Evolutionary conservation across 2,329 filamentous ascomycete genomes (phyloP).

Genomic region (Endothia cerciana): DNA sequence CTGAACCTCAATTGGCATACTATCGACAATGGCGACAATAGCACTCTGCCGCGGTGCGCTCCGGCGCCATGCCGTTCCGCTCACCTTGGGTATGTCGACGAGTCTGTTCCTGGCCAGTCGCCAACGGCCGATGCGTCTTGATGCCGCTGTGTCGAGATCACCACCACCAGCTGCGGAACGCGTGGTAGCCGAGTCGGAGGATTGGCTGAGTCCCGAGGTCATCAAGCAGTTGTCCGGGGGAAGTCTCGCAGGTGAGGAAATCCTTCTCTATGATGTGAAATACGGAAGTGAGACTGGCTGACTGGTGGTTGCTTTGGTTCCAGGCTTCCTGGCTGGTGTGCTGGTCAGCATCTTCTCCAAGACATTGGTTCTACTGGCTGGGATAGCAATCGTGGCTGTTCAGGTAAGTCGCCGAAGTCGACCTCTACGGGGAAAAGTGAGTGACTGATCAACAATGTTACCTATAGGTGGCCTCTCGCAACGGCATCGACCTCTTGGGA

Average conservation of each 20-base stretch:
- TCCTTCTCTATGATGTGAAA: not conserved
- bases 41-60: slow-evolving; percentile 32
- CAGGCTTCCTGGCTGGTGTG: slow-evolving; percentile 67
- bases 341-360: slow-evolving; percentile 72
- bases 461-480: slow-evolving; percentile 47
- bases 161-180: slow-evolving; percentile 29
- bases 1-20: not conserved
- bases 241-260: slow-evolving; percentile 52
- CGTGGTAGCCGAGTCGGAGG: slow-evolving; percentile 30
- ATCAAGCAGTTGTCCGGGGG: slow-evolving; percentile 58
- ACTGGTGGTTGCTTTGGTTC: slow-evolving; percentile 4
- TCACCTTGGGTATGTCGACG: slow-evolving; percentile 34
- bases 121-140: slow-evolving; percentile 38
- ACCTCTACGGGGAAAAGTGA: not conserved
- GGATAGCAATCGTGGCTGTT: slow-evolving; percentile 64
- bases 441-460: slow-evolving; percentile 10
- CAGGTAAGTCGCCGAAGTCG: slow-evolving; percentile 53
- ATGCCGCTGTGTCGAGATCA: slow-evolving; percentile 29
- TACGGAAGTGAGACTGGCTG: not conserved
- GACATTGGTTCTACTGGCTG: slow-evolving; percentile 69
- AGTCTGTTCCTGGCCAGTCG: slow-evolving; percentile 33
- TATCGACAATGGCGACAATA: slow-evolving; percentile 25
- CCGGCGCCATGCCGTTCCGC: slow-evolving; percentile 32
- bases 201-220: slow-evolving; percentile 39
- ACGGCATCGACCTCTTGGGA: slow-evolving; percentile 46